Evolutionary conservation across 345 rosid genomes (phyloP).

Genomic region (Heritiera littoralis): DNA sequence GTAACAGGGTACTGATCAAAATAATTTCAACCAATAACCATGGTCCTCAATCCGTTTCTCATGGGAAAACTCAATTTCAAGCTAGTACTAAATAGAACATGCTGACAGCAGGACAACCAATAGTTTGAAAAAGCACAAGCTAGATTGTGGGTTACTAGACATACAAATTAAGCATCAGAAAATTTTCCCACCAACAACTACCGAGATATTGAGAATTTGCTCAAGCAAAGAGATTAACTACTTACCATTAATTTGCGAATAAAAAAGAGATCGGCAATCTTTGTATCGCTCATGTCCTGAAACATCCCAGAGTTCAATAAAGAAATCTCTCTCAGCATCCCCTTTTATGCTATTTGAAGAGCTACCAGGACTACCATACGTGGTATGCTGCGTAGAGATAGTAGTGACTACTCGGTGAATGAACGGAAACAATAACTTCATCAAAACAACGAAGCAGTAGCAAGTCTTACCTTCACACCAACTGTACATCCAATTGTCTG

Average conservation of each 20-base stretch:
- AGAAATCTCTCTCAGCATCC: slow-evolving; percentile 94
- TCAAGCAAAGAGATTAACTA: slow-evolving; percentile 8
- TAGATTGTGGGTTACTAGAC: not conserved
- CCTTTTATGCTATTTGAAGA: slow-evolving; percentile 91
- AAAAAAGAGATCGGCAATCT: slow-evolving; percentile 92
- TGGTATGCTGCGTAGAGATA: slow-evolving; percentile 52
- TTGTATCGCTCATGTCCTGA: slow-evolving; percentile 98
- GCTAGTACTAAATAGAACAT: not conserved
- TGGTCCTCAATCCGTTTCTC: not conserved
- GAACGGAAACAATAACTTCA: slow-evolving; percentile 20
- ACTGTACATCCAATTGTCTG: slow-evolving; percentile 97
- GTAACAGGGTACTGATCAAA: not conserved
- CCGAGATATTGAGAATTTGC: slow-evolving; percentile 6
- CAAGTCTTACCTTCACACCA: slow-evolving; percentile 81
- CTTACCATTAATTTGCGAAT: slow-evolving; percentile 93
- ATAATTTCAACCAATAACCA: not conserved
- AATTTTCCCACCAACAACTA: not conserved
- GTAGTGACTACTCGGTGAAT: slow-evolving; percentile 23
- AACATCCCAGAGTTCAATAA: slow-evolving; percentile 98
- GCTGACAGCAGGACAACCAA: not conserved
- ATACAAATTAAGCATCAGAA: not conserved
- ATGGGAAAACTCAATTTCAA: not conserved
- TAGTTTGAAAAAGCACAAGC: not conserved
- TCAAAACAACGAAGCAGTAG: slow-evolving; percentile 5
- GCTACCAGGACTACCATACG: slow-evolving; percentile 78